phyloP scores from a whole-genome alignment of 2,329 filamentous ascomycete species.

The Penicillium brasilianum region DNA sequence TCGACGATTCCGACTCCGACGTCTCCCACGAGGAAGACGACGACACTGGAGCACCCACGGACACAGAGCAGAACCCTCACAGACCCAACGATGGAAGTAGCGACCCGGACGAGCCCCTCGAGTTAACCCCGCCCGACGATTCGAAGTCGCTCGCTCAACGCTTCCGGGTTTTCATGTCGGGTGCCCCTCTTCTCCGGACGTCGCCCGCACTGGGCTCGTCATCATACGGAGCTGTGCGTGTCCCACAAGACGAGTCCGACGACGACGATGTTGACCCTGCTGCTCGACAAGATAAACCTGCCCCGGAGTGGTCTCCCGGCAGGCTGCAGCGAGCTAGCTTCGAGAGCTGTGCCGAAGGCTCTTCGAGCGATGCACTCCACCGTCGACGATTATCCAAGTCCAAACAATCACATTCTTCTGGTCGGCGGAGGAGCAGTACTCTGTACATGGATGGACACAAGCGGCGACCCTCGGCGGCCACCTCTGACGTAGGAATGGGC shows the following conservation, averaged over 20 bases:
- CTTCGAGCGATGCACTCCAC: constrained; percentile 18
- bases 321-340: constrained; percentile 15
- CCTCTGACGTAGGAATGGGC: constrained; percentile 40
- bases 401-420: constrained; percentile 24
- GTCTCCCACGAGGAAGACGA: not conserved
- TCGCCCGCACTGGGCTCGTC: constrained; percentile 65
- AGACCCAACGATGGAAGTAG: constrained; percentile 18
- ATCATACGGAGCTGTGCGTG: constrained; percentile 65
- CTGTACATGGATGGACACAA: constrained; percentile 20
- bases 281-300: not conserved
- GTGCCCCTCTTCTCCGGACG: constrained; percentile 63
- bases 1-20: constrained; percentile 14
- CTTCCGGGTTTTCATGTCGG: constrained; percentile 49
- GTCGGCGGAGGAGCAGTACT: constrained; percentile 24
- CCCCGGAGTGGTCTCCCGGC: not conserved
- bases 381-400: constrained; percentile 5
- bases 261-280: constrained; percentile 34
- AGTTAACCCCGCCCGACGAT: constrained; percentile 12
- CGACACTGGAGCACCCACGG: not conserved
- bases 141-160: constrained; percentile 22
- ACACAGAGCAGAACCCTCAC: not conserved
- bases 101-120: constrained; percentile 12
- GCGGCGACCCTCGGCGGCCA: constrained; percentile 35
- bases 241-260: constrained; percentile 32
- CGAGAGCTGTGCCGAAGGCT: constrained; percentile 22